A percentile compares a stretch with the other conserved stretches of the same genome.
Evolutionary conservation across 371 early-diverging fungal species (phyloP).

Genomic region (Saksenaea vasiformis): DNA sequence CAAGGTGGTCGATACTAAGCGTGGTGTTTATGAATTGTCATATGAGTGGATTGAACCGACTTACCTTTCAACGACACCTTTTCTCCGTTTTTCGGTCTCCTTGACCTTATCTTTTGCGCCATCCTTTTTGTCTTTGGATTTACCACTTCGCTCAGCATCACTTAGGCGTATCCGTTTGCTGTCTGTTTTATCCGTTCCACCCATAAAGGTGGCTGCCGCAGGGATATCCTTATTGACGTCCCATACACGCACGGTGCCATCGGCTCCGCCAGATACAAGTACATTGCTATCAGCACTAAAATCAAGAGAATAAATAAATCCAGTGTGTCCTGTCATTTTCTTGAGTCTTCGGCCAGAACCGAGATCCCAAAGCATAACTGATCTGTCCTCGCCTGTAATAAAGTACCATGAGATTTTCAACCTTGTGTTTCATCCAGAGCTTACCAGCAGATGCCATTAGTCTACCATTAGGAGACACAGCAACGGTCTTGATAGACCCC

Average conservation of each 20-base stretch:
- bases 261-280: conserved; percentile 89
- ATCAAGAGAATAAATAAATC: conserved; percentile 80
- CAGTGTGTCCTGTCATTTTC: conserved; percentile 82
- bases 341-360: conserved; percentile 82
- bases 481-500: conserved; percentile 83
- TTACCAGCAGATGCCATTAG: conserved; percentile 87
- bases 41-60: neutral
- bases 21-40: neutral
- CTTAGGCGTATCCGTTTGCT: conserved; percentile 27
- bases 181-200: conserved; percentile 10
- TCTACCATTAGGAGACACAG: conserved; percentile 96
- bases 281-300: conserved; percentile 86
- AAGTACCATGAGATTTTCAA: neutral
- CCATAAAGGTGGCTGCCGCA: neutral
- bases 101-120: conserved; percentile 15
- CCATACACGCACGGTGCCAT: conserved; percentile 95
- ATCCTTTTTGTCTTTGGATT: conserved; percentile 2
- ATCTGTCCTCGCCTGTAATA: conserved; percentile 71
- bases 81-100: conserved; percentile 24
- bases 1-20: conserved; percentile 65
- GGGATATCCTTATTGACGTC: conserved; percentile 71
- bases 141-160: conserved; percentile 15
- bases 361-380: conserved; percentile 94
- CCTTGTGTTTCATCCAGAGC: neutral
- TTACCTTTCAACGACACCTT: conserved; percentile 35